Conservation (phyloP, 1,139 yeast species). For the Candida tetrigidarum region DNA sequence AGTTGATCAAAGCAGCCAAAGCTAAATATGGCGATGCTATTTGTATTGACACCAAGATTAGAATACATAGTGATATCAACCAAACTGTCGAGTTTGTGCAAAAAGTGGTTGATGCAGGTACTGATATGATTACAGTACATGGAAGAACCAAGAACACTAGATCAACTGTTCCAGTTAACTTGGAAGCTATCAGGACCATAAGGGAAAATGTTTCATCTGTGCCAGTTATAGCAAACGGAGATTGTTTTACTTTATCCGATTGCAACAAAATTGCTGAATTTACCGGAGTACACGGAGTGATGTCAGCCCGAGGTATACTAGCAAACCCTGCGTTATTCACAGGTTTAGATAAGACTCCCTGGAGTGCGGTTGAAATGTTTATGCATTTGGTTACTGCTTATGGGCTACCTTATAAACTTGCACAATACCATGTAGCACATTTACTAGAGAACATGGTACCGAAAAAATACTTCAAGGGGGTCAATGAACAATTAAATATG, state of each 20-base stretch:
- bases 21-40: slow-evolving; percentile 67
- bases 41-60: slow-evolving; percentile 86
- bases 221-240: slow-evolving; percentile 97
- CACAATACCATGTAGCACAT: slow-evolving; percentile 87
- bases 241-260: slow-evolving; percentile 74
- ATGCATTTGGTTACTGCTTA: slow-evolving; percentile 78
- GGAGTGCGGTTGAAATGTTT: slow-evolving; percentile 87
- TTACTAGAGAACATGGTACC: slow-evolving; percentile 74
- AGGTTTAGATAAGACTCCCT: slow-evolving; percentile 75
- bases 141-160: slow-evolving; percentile 89
- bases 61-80: slow-evolving; percentile 77
- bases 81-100: slow-evolving; percentile 77
- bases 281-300: slow-evolving; percentile 89
- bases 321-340: slow-evolving; percentile 87
- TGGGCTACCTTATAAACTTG: slow-evolving; percentile 81
- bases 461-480: slow-evolving; percentile 55
- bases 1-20: slow-evolving; percentile 86
- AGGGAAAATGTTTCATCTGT: slow-evolving; percentile 57
- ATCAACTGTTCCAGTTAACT: slow-evolving; percentile 79
- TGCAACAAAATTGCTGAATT: slow-evolving; percentile 58
- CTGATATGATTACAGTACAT: slow-evolving; percentile 91
- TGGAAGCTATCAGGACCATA: slow-evolving; percentile 76
- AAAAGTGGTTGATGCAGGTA: slow-evolving; percentile 83
- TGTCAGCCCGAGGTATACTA: slow-evolving; percentile 92
- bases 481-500: slow-evolving; percentile 64